Conservation (phyloP, 2,329 filamentous ascomycete species). For the Fusarium solani-melongenae region DNA sequence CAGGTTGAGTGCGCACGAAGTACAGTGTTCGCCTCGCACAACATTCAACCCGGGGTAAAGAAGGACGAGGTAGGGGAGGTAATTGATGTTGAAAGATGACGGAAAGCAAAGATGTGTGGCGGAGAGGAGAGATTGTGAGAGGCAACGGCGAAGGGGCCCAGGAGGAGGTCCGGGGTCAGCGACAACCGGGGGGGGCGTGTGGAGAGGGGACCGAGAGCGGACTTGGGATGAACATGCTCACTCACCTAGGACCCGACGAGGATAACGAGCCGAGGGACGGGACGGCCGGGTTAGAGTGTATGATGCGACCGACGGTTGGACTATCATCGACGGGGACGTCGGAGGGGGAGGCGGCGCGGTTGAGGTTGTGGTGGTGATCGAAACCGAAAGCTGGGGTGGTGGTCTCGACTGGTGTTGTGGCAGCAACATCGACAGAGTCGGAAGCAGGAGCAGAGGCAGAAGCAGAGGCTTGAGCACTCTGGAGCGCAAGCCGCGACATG, state of each 20-base stretch:
- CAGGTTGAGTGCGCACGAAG: conserved; percentile 35
- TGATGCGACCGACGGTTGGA: conserved; percentile 57
- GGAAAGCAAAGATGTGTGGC: conserved; percentile 28
- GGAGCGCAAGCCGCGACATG: conserved; percentile 66
- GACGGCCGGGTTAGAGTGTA: conserved; percentile 36
- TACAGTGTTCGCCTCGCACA: conserved; percentile 41
- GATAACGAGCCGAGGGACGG: conserved; percentile 38
- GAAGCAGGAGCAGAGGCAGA: conserved; percentile 27
- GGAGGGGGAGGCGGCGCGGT: conserved; percentile 32
- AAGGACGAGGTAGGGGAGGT: conserved; percentile 17
- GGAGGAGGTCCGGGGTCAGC: conserved; percentile 36
- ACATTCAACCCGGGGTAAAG: conserved; percentile 28
- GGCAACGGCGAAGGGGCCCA: conserved; percentile 35
- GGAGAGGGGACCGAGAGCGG: conserved; percentile 27
- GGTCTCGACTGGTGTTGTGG: conserved; percentile 23
- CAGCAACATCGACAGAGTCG: conserved; percentile 18
- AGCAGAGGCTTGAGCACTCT: conserved; percentile 53
- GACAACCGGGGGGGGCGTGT: conserved; percentile 36
- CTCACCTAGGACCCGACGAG: conserved; percentile 44
- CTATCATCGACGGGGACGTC: conserved; percentile 54
- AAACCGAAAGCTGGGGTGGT: conserved; percentile 18
- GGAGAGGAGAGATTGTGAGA: conserved; percentile 40
- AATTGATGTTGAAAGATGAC: conserved; percentile 26
- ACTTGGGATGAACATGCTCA: conserved; percentile 43
- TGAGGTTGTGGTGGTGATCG: conserved; percentile 15